Evolutionary conservation across 495 filamentous ascomycete species (phyloP), one percentile per base, ranked within the genome.

Genomic region (Lasiosphaeria hispida): DNA sequence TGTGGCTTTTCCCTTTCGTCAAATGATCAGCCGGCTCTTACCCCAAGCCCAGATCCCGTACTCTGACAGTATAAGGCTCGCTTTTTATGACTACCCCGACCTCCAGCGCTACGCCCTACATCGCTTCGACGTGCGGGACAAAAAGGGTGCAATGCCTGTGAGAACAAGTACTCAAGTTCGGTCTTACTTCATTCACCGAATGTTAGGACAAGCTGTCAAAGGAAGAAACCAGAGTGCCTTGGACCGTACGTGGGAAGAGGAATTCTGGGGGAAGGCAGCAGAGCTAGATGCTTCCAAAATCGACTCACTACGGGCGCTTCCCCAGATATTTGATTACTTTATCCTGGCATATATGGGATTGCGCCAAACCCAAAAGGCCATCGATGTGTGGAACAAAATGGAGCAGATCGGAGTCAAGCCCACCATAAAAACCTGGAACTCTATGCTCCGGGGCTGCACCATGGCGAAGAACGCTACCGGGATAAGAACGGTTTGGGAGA

Each of bases 381-480:
- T 85, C 23, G 70, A 80, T 2, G 81, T 84, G 4, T 87, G 85
- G 82, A 83, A 85, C 55, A 60, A 75, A 53, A 82, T 88, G 77
- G 69, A 82, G 36, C 53, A 65, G 10, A 50, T 69, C 53, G 80
- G 80, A 0, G 61, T 82, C 34, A 64, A 68, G 34, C 85, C 87
- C 15, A 79, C 70, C 10, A 58, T 82, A 11, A 75, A 67, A 51
- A 85, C 85, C 0, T 90, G 83, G 82, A 82, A 78, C 38, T 69
- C 77, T 30, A 88, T 90, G 83, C 75, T 90, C 19, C 61, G 74
- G 23, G 88, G 86, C 14, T 85, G 80, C 59, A 68, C 68, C 58
- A 71, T 66, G 15, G 70, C 77, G 11, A 56, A 68, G 18, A 82
- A 87, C 58, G 13, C 69, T 13, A 59, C 73, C 9, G 80, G 76